Evolutionary conservation across 352 stramenopile species (phyloP), one percentile per base, ranked within the genome.

Genomic region (Globisporangium emineosum): DNA sequence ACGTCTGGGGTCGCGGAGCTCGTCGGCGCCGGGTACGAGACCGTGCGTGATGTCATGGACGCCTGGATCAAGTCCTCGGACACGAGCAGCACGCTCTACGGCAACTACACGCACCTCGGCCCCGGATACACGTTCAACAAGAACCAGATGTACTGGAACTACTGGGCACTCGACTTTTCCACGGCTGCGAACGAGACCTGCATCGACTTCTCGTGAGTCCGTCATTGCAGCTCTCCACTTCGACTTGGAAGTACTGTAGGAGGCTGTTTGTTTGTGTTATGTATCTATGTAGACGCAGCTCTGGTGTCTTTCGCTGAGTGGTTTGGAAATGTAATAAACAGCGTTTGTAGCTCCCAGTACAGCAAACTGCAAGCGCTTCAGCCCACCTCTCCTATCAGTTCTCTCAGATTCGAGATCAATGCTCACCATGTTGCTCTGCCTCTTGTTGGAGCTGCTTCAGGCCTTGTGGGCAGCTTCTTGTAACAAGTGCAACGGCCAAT

Each of bases 131-230:
- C 69, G 29, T 72, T 63, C 72, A 76, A 76, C 53, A 60, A 64
- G 40, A 59, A 62, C 35, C 64, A 72, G 57, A 51, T 52, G 27
- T 76, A 76, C 62, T 69, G 64, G 60, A 70, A 66, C 27, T 78
- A 73, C 61, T 79, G 69, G 69, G 56, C 64, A 17, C 51, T 76
- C 23, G 72, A 79, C 57, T 76, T 79, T 43, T 59, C 64, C 27
- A 56, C 64, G 5, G 35, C 35, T 10, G 30, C 45, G 43, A 69
- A 64, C 30, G 64, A 69, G 50, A 52, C 37, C 13, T 69, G 64
- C 50, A 30, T 23, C 56, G 50, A 69, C 49, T 43, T 54, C 21
- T 35, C 50, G 25, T 56, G 25, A 62, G 27, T 17, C 15, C 13
- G 17, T 30, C 10, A 37, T 37, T 37, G 37, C 3, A 45, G 15